Evolutionary conservation across 2,329 filamentous ascomycete genomes (phyloP), one percentile per base, ranked within the genome.

Genomic region (Fusarium scirpi): DNA sequence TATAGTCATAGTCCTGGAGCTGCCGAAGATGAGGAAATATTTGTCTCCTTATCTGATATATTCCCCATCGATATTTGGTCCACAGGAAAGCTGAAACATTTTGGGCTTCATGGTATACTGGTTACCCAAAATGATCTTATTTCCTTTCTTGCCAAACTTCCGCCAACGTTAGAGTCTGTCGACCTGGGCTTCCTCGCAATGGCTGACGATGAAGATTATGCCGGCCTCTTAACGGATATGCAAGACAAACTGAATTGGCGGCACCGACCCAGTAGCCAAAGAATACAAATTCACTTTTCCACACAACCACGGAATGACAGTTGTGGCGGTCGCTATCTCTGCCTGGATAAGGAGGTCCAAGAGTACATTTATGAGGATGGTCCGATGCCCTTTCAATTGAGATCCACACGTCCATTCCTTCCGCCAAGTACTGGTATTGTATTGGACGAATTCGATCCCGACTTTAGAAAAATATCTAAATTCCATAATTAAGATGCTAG

Each of bases 1-100:
- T 22, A 61, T 44, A n/a, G 4, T 6, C 16, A 38, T 0, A 3
- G 1, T 2, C 0, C 0, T 7, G 34, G 2, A 38, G 16, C 5
- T 38, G 32, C 32, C 6, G 9, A 10, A 1, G 32, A 38, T 0
- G 34, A 38, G 5, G 34, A 38, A 4, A n/a, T 38, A 11, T 44
- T 44, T 16, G 13, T 16, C 41, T 22, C 41, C 2, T 16, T 44
- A 1, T 24, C 0, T 0, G 13, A 44, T 6, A 44, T 44, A 24
- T 24, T 44, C 13, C 41, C 41, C 8, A n/a, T 38, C 18, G 9
- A 44, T 22, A 16, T 22, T 1, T 44, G 41, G 20, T 44, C 20
- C 12, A 44, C 41, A 16, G 41, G 41, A 44, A 22, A 4, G 8
- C 8, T 44, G 2, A 44, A 44, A 1, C 20, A 44, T 3, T 44